A percentile compares a stretch with the other conserved stretches of the same genome.
These are phyloP conservation scores for Colletotrichum kahawae DNA, from an alignment of 2,329 filamentous ascomycete genomes.

Conservation along the genomic window DNA sequence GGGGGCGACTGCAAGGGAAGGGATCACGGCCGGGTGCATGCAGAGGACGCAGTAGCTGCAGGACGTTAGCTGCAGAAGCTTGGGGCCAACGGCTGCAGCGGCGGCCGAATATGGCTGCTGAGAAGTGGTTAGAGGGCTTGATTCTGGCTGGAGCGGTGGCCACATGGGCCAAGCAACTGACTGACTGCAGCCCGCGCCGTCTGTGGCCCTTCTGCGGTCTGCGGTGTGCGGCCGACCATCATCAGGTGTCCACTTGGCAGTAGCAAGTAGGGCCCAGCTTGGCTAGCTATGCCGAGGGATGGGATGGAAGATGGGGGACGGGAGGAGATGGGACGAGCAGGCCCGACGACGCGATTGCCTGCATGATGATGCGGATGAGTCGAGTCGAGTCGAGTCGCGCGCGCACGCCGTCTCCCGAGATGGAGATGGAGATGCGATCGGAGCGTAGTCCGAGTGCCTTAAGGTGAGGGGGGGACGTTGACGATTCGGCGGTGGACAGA, in stretches of 20 bases:
- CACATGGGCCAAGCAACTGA: slow-evolving; percentile 16
- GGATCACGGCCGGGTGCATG: slow-evolving; percentile 19
- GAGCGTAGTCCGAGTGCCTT: slow-evolving; percentile 13
- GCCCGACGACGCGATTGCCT: slow-evolving; percentile 3
- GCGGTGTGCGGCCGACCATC: neutral
- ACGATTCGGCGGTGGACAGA: slow-evolving; percentile 2
- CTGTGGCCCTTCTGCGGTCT: neutral
- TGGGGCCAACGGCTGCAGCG: slow-evolving; percentile 18
- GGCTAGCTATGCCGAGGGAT: neutral
- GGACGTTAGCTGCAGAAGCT: slow-evolving; percentile 19
- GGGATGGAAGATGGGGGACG: neutral
- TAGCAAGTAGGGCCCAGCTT: neutral
- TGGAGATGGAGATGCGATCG: slow-evolving; percentile 15
- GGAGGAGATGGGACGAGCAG: neutral
- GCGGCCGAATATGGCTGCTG: slow-evolving; percentile 18
- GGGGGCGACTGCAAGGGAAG: neutral
- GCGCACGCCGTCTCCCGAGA: slow-evolving; percentile 9
- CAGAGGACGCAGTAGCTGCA: slow-evolving; percentile 13
- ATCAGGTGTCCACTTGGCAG: neutral
- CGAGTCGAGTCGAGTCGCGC: neutral
- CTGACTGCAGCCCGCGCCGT: neutral
- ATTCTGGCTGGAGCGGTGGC: neutral
- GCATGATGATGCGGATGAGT: slow-evolving; percentile 7
- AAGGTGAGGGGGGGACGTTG: neutral
- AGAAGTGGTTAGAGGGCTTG: slow-evolving; percentile 7